phyloP scores from a whole-genome alignment of 2,329 filamentous ascomycete species.

The Sporothrix brunneoviolacea region DNA sequence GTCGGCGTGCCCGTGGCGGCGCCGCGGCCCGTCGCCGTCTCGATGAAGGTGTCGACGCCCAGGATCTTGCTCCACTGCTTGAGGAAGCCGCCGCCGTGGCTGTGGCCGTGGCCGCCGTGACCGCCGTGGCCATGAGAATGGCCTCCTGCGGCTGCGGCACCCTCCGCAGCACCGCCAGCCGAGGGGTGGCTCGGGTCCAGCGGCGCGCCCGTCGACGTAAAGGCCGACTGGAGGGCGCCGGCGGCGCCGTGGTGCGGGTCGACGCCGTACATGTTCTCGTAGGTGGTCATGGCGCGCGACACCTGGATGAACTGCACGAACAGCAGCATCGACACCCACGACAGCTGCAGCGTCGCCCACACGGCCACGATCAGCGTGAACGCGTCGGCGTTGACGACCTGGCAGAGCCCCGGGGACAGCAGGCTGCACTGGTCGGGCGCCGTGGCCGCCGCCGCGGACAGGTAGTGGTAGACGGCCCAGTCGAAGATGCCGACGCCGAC shows the following conservation, averaged over 20 bases:
- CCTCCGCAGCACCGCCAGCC: slow-evolving; percentile 32
- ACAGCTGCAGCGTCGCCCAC: slow-evolving; percentile 78
- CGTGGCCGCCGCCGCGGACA: slow-evolving; percentile 49
- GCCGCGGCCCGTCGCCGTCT: slow-evolving; percentile 79
- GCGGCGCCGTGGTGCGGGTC: slow-evolving; percentile 46
- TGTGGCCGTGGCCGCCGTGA: slow-evolving; percentile 30
- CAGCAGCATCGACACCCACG: slow-evolving; percentile 96
- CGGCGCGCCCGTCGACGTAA: slow-evolving; percentile 71
- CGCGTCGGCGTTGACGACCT: slow-evolving; percentile 69
- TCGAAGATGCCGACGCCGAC: slow-evolving; percentile 68
- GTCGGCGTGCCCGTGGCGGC: slow-evolving; percentile 53
- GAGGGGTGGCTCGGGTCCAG: slow-evolving; percentile 61
- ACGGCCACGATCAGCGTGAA: slow-evolving; percentile 74
- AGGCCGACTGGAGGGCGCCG: slow-evolving; percentile 57
- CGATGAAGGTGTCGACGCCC: slow-evolving; percentile 88
- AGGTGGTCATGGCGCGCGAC: slow-evolving; percentile 87
- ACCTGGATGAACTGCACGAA: slow-evolving; percentile 92
- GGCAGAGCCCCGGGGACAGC: slow-evolving; percentile 68
- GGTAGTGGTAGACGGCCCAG: slow-evolving; percentile 65
- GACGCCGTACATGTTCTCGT: slow-evolving; percentile 88
- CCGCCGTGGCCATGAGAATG: slow-evolving; percentile 36
- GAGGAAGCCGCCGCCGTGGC: slow-evolving; percentile 56
- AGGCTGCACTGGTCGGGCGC: slow-evolving; percentile 60
- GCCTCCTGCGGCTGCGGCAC: slow-evolving; percentile 21
- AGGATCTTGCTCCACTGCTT: slow-evolving; percentile 77